Percentiles rank a stretch among this genome's conserved stretches.
These are phyloP conservation scores for Hypomontagnella monticulosa DNA, from an alignment of 495 filamentous ascomycete species.

Conservation along the genomic window DNA sequence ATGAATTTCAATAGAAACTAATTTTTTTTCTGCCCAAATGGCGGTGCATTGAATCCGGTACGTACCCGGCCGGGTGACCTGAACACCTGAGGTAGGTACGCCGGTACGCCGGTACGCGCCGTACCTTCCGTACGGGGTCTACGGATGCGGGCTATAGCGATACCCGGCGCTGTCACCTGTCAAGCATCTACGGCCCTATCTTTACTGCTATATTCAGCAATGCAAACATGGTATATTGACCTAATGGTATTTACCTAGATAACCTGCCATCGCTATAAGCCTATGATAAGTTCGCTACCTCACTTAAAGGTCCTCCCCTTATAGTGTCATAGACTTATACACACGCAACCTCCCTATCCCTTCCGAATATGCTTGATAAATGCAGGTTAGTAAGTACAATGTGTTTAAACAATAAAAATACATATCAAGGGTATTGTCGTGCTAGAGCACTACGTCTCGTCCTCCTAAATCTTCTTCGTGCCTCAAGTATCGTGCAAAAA, in stretches of 20 bases:
- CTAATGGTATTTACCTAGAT: no score
- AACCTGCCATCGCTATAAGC: neutral
- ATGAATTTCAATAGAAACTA: no score
- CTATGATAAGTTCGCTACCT: neutral
- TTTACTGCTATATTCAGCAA: neutral
- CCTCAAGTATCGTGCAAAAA: slow-evolving; percentile 33
- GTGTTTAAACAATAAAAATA: slow-evolving; percentile 44
- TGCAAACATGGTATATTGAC: neutral
- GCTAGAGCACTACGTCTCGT: slow-evolving; percentile 28
- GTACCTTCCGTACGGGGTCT: no score
- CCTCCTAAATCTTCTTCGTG: slow-evolving; percentile 22
- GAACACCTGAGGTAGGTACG: no score
- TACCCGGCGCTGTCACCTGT: no score
- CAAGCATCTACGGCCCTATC: neutral
- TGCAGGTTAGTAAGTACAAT: slow-evolving; percentile 41
- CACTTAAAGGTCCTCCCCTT: neutral
- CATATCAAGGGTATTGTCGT: slow-evolving; percentile 44
- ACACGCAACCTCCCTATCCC: slow-evolving; percentile 2
- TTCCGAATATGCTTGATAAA: slow-evolving; percentile 8
- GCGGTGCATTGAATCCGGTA: no score
- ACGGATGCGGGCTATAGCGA: no score
- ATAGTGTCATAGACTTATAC: neutral
- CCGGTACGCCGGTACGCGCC: no score
- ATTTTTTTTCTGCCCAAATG: no score
- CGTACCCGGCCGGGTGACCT: no score